Conservation (phyloP, 139 green algal genomes). For the Haematococcus sp. region DNA sequence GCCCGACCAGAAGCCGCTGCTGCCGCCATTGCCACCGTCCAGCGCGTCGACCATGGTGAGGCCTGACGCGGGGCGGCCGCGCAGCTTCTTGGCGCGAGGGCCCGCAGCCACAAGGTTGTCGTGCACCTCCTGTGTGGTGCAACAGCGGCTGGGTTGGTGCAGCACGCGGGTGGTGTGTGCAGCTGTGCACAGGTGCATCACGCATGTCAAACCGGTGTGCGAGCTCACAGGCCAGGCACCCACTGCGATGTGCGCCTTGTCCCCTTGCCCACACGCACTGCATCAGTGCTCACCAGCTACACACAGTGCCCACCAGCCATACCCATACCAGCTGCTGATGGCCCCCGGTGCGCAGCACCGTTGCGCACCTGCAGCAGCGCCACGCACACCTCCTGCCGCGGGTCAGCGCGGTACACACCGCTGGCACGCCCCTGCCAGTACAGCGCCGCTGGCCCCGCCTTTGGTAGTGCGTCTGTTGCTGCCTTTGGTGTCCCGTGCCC, state of each 20-base stretch:
- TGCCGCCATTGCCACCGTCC: not conserved
- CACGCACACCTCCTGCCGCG: slow-evolving; percentile 70
- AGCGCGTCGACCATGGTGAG: slow-evolving; percentile 53
- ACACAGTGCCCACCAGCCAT: too few species aligned
- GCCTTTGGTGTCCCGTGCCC: too few species aligned
- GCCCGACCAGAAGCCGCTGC: slow-evolving; percentile 9
- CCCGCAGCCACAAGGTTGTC: slow-evolving; percentile 30
- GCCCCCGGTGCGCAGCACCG: not conserved
- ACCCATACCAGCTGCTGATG: not conserved
- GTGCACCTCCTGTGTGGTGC: slow-evolving; percentile 51
- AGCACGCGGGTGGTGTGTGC: too few species aligned
- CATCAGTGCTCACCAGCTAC: too few species aligned
- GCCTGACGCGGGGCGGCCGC: slow-evolving; percentile 14
- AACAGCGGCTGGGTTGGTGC: not conserved
- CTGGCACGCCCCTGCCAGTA: slow-evolving; percentile 46
- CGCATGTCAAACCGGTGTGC: too few species aligned
- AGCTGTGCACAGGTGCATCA: too few species aligned
- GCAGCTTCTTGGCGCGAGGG: not conserved
- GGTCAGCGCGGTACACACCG: slow-evolving; percentile 61
- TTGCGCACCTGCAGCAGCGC: slow-evolving; percentile 57
- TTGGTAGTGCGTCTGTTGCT: too few species aligned
- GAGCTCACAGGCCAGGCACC: too few species aligned
- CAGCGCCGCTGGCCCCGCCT: slow-evolving; percentile 48
- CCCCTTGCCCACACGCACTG: too few species aligned
- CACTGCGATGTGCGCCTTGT: too few species aligned